phyloP scores from a whole-genome alignment of 2,329 filamentous ascomycete genomes.

The Thielaviopsis populi region DNA sequence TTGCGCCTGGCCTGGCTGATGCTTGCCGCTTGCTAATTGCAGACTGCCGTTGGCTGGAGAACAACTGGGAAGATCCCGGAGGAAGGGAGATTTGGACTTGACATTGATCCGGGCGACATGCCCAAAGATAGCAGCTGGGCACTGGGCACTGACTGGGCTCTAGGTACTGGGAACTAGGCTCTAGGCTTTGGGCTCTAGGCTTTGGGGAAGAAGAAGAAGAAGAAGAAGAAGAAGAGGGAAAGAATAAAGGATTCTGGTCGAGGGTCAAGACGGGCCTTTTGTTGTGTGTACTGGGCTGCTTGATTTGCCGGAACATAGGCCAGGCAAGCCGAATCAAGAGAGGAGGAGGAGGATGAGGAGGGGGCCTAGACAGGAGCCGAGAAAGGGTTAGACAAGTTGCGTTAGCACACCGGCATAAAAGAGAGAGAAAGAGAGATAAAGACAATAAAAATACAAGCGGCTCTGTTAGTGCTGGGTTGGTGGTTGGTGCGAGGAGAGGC shows the following conservation, averaged over 20 bases:
- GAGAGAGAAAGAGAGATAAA: too few species aligned
- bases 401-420: too few species aligned
- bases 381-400: too few species aligned
- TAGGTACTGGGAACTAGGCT: too few species aligned
- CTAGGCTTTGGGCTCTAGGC: too few species aligned
- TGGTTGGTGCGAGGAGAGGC: neutral
- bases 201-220: neutral
- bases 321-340: neutral
- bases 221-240: neutral
- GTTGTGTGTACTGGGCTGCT: neutral
- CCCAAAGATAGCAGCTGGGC: neutral
- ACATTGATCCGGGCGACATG: neutral
- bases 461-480: neutral
- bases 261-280: conserved; percentile 5
- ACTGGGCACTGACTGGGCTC: too few species aligned
- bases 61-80: neutral
- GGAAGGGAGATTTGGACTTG: neutral
- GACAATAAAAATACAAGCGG: neutral
- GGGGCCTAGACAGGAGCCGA: neutral
- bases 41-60: conserved; percentile 2
- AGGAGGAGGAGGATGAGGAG: neutral
- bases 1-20: neutral
- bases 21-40: conserved; percentile 7
- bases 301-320: neutral
- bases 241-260: neutral